Conservation (phyloP, 164 flowering plant species). For the Umbellularia californica region DNA sequence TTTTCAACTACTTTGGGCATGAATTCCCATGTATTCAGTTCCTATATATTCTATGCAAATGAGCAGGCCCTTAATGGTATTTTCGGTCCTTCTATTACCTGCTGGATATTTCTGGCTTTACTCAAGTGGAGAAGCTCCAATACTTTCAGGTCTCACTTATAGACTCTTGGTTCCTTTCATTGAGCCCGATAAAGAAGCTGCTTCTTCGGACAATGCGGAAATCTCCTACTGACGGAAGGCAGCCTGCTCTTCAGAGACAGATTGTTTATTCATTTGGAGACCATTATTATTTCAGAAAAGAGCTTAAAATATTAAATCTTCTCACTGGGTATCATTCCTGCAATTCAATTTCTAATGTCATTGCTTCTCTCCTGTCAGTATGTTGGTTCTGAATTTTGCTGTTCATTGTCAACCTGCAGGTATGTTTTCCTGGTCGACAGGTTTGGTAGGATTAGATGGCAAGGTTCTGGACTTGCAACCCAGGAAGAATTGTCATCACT, state of each 20-base stretch:
- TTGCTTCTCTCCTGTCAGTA: neutral
- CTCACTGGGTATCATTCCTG: constrained; percentile 68
- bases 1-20: no score
- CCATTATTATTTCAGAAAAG: constrained; percentile 90
- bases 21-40: no score
- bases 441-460: constrained; percentile 94
- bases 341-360: neutral
- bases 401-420: constrained; percentile 34
- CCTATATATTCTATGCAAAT: no score
- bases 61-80: neutral
- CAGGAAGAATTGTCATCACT: constrained; percentile 74
- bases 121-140: neutral
- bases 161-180: constrained; percentile 77
- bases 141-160: constrained; percentile 70
- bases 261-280: constrained; percentile 88
- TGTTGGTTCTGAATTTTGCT: neutral
- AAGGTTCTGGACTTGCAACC: constrained; percentile 79
- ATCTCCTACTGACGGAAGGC: constrained; percentile 33
- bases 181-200: constrained; percentile 56
- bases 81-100: neutral
- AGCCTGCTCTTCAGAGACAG: constrained; percentile 47
- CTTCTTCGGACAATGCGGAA: constrained; percentile 71
- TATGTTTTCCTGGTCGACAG: constrained; percentile 77
- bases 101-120: constrained; percentile 1
- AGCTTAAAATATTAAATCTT: constrained; percentile 88